Evolutionary conservation across 1,284 basidiomycete species (phyloP), one percentile per base, ranked within the genome.

Genomic region (Psilocybe mexicana): DNA sequence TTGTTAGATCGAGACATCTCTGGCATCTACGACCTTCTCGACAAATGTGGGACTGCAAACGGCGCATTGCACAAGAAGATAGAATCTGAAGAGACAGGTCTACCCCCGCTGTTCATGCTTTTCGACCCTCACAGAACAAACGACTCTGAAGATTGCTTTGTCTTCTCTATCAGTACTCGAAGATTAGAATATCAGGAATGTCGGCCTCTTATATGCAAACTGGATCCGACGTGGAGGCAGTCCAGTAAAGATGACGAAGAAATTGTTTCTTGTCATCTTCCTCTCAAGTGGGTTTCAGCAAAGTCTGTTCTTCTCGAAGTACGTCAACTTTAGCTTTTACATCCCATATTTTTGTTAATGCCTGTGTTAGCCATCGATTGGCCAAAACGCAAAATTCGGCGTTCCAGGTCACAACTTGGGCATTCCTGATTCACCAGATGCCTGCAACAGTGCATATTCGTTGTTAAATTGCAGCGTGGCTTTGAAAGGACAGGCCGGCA

Each of bases 31-130:
- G 75, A 78, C 8, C 83, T 96, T 40, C 77, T 95, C 52, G 87
- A 92, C 61, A 88, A 88, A 69, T 98, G 95, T 61, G 95, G 95
- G 1, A 94, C 93, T 0, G 93, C 96, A 1, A 93, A 92, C 69
- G 82, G 83, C 26, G 90, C 92, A n/a, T 77, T 98, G 40, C 94
- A 97, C 73, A 86, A 84, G 71, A 88, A 84, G 61, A 70, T 78
- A 35, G 51, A 72, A 23, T 72, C 73, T 3, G 75, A 75, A 10
- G 84, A 87, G 23, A 65, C 56, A 0, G 68, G 71, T 3, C 72
- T 86, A 25, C 85, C 90, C 0, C 82, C 86, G 0, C 67, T 96
- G 7, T 96, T 88, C 77, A 78, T 97, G 76, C 83, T 96, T 69
- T 79, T 95, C 44, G 93, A 96, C 68, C 92, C 94, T 6, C 86